phyloP scores from a whole-genome alignment of 2,329 filamentous ascomycete genomes.

The Claviceps citrina region DNA sequence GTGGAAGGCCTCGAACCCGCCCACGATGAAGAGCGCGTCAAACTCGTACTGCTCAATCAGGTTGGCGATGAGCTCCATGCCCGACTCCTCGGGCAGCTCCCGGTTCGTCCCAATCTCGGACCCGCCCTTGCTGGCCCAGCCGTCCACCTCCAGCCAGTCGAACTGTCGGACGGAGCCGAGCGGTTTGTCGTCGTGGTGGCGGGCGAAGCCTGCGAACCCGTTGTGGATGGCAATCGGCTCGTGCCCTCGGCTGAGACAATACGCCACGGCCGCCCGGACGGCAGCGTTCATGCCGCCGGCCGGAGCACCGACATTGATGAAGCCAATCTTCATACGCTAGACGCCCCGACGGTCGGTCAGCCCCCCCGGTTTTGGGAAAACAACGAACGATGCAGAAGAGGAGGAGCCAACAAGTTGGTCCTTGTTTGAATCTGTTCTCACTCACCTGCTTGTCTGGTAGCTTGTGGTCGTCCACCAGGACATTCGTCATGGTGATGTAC shows the following conservation, averaged over 20 bases:
- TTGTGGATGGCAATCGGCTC: slow-evolving; percentile 89
- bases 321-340: slow-evolving; percentile 79
- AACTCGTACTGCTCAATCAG: slow-evolving; percentile 79
- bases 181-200: slow-evolving; percentile 76
- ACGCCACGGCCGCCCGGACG: slow-evolving; percentile 80
- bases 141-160: slow-evolving; percentile 84
- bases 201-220: slow-evolving; percentile 82
- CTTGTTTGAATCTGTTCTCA: no score
- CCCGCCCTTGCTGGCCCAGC: slow-evolving; percentile 90
- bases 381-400: no score
- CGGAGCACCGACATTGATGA: slow-evolving; percentile 91
- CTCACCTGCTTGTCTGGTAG: slow-evolving; percentile 57
- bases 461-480: slow-evolving; percentile 51
- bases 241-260: slow-evolving; percentile 84
- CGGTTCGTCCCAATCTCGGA: slow-evolving; percentile 98
- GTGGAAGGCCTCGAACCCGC: slow-evolving; percentile 94
- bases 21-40: slow-evolving; percentile 80
- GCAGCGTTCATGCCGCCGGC: slow-evolving; percentile 98
- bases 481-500: slow-evolving; percentile 80
- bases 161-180: slow-evolving; percentile 71
- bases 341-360: slow-evolving; percentile 14
- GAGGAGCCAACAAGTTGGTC: no score
- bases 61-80: slow-evolving; percentile 67
- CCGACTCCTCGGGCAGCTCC: slow-evolving; percentile 70
- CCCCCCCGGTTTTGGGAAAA: no score